Conservation (phyloP, 169 alveolate genomes). For the Plasmodium falciparum region DNA sequence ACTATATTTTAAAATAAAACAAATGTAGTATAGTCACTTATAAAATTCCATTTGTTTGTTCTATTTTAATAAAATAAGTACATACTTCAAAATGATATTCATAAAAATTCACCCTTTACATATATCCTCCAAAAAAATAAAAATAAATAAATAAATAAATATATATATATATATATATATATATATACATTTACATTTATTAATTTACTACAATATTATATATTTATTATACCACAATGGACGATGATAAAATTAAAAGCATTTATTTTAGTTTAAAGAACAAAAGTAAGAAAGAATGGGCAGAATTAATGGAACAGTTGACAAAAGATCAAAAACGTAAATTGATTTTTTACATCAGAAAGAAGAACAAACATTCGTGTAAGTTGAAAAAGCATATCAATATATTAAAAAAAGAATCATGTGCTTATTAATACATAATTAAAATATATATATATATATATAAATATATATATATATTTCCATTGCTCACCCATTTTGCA, state of each 20-base stretch:
- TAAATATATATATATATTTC: neutral
- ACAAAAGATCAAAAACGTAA: constrained; percentile 70
- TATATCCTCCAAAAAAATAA: no score
- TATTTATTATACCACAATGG: constrained; percentile 26
- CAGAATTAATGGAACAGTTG: constrained; percentile 63
- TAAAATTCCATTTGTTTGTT: no score
- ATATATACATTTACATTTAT: no score
- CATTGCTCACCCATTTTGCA: constrained; percentile 3
- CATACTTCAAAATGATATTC: no score
- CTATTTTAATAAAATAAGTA: no score
- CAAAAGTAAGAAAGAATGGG: constrained; percentile 75
- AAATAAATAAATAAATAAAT: no score
- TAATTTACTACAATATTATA: no score
- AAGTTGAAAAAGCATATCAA: constrained; percentile 21
- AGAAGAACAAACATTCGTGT: constrained; percentile 73
- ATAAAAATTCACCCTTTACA: no score
- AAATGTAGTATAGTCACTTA: no score
- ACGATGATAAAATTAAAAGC: constrained; percentile 59
- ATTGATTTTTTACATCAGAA: constrained; percentile 59
- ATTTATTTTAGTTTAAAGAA: constrained; percentile 63
- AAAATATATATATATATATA: neutral
- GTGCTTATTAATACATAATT: neutral
- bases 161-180: no score
- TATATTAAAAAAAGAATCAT: neutral
- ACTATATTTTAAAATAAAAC: no score